Conservation (phyloP, 306 rosid species). For the Prunus kanzakura region DNA sequence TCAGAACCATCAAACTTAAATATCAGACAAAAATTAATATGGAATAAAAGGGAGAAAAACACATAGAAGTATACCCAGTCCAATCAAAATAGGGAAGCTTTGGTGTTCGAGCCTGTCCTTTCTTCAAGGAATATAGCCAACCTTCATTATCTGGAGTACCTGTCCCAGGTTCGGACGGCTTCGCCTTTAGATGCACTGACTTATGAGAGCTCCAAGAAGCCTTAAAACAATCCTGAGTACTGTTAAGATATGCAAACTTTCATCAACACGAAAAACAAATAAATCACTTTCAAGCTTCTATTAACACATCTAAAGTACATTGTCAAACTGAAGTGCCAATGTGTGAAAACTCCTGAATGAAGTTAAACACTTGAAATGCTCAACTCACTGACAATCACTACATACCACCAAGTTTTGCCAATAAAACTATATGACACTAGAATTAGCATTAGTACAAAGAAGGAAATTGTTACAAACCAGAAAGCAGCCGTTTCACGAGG, state of each 20-base stretch:
- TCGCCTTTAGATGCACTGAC: conserved; percentile 71
- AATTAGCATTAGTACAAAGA: not conserved
- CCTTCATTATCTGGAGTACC: conserved; percentile 51
- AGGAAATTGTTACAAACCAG: conserved; percentile 60
- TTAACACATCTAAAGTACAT: not conserved
- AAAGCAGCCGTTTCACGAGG: conserved; percentile 85
- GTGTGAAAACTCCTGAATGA: not conserved
- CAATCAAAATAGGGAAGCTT: conserved; percentile 87
- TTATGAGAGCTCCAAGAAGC: conserved; percentile 92
- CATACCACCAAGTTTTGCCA: not conserved
- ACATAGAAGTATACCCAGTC: conserved; percentile 67
- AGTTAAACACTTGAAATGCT: not conserved
- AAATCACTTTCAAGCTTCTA: not conserved
- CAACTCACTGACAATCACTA: not conserved
- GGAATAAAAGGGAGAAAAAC: conserved; percentile 7
- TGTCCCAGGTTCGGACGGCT: conserved; percentile 38
- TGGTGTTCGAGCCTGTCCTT: conserved; percentile 78
- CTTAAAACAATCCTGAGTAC: conserved; percentile 96
- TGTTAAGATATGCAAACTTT: conserved; percentile 36
- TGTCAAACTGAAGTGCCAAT: not conserved
- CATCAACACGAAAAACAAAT: not conserved
- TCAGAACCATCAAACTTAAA: conserved; percentile 12
- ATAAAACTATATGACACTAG: not conserved
- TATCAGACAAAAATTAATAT: conserved; percentile 5
- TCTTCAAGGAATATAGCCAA: conserved; percentile 77